These are phyloP conservation scores for Insectozyma bohioensis DNA, from an alignment of 1,139 yeast genomes.

Conservation along the genomic window DNA sequence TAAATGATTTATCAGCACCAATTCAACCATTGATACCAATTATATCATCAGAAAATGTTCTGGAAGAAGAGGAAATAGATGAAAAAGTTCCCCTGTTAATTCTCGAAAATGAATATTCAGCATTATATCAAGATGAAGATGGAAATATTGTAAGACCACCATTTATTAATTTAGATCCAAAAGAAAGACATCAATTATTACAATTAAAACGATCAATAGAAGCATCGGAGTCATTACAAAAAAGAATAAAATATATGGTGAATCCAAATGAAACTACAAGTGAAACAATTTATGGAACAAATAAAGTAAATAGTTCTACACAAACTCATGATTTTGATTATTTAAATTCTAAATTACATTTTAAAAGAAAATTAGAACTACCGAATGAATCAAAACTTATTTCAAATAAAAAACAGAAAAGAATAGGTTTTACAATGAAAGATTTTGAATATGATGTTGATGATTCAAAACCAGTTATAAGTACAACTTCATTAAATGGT, in stretches of 20 bases:
- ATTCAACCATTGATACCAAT: background rate
- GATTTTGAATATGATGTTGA: slow-evolving; percentile 38
- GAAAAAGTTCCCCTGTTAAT: background rate
- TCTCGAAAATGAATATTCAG: slow-evolving; percentile 31
- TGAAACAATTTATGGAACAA: slow-evolving; percentile 11
- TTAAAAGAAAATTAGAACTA: slow-evolving; percentile 9
- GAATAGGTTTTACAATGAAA: slow-evolving; percentile 31
- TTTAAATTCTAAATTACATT: slow-evolving; percentile 22
- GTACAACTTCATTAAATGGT: slow-evolving; percentile 23
- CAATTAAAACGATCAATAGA: slow-evolving; percentile 41
- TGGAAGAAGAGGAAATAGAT: background rate
- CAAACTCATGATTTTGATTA: slow-evolving; percentile 39
- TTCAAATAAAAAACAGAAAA: slow-evolving; percentile 15
- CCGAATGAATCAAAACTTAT: slow-evolving; percentile 6
- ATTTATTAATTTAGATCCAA: slow-evolving; percentile 46
- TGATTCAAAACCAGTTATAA: slow-evolving; percentile 4
- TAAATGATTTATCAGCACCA: too few species aligned
- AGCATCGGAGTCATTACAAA: slow-evolving; percentile 33
- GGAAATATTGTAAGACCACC: slow-evolving; percentile 48
- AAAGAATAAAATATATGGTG: slow-evolving; percentile 37
- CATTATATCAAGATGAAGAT: slow-evolving; percentile 34
- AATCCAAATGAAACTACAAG: slow-evolving; percentile 41
- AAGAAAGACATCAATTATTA: slow-evolving; percentile 43
- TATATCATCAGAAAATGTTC: background rate
- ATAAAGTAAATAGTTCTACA: slow-evolving; percentile 41